Conservation (phyloP, 2,329 filamentous ascomycete species). For the Fusarium marasasianum region DNA sequence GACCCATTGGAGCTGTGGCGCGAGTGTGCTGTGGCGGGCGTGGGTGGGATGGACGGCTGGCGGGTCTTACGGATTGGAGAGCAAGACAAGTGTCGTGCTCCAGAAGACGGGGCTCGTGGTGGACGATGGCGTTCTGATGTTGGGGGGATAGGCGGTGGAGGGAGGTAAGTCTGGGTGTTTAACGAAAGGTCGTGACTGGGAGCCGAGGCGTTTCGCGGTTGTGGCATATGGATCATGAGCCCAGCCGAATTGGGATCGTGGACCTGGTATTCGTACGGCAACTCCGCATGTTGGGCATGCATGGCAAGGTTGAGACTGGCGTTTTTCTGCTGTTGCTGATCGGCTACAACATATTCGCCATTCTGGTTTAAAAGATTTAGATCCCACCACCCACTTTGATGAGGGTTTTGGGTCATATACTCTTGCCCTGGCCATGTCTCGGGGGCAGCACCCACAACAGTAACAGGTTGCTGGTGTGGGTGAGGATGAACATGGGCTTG, state of each 20-base stretch:
- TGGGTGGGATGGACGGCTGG: conserved; percentile 53
- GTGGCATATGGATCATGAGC: conserved; percentile 66
- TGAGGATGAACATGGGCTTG: background rate
- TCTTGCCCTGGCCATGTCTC: conserved; percentile 42
- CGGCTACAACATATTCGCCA: conserved; percentile 37
- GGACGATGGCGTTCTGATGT: conserved; percentile 54
- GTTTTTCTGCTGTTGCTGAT: conserved; percentile 48
- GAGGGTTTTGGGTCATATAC: conserved; percentile 39
- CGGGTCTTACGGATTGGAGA: conserved; percentile 56
- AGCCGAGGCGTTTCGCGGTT: conserved; percentile 51
- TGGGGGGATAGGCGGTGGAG: conserved; percentile 45
- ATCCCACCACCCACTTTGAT: conserved; percentile 47
- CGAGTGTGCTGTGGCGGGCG: conserved; percentile 49
- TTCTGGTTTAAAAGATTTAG: conserved; percentile 44
- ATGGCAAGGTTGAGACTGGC: conserved; percentile 52
- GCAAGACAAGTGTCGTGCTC: conserved; percentile 58
- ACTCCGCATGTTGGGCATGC: conserved; percentile 52
- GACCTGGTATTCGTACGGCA: conserved; percentile 52
- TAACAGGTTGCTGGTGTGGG: conserved; percentile 31
- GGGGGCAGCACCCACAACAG: conserved; percentile 23
- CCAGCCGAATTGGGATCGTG: conserved; percentile 49
- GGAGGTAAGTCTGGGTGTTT: conserved; percentile 49
- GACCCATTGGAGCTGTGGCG: conserved; percentile 54
- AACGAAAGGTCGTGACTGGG: conserved; percentile 49
- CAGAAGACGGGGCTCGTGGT: conserved; percentile 64